Conservation (phyloP, 2,329 filamentous ascomycete genomes). For the Plectosphaerella sp. region DNA sequence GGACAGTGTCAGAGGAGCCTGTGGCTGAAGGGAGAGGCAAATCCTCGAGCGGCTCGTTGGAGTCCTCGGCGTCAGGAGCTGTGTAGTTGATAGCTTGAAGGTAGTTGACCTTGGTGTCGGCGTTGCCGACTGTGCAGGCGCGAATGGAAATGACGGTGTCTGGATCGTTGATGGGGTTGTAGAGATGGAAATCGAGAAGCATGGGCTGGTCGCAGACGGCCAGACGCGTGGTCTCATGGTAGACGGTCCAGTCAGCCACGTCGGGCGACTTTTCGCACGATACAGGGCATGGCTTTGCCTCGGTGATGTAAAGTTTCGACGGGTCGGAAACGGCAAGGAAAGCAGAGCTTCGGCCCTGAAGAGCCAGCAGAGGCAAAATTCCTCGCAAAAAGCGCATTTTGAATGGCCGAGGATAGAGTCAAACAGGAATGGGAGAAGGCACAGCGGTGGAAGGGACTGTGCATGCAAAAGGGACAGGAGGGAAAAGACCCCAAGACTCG, state of each 20-base stretch:
- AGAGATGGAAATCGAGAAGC: neutral
- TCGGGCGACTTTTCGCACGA: neutral
- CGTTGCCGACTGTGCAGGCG: neutral
- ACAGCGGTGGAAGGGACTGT: too few relatives aligned
- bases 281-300: neutral
- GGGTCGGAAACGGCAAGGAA: too few relatives aligned
- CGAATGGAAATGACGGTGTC: neutral
- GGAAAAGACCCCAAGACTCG: too few relatives aligned
- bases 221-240: neutral
- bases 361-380: too few relatives aligned
- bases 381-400: too few relatives aligned
- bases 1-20: neutral
- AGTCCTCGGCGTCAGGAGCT: neutral
- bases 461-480: too few relatives aligned
- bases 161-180: slow-evolving; percentile 1
- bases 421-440: too few relatives aligned
- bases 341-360: too few relatives aligned
- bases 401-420: too few relatives aligned
- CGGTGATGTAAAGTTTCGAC: too few relatives aligned
- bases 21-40: neutral
- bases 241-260: neutral
- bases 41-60: neutral
- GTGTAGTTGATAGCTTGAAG: neutral
- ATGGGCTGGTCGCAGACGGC: neutral
- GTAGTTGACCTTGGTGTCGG: neutral